A percentile compares a stretch with the other conserved stretches of the same genome.
Conservation (phyloP, 805 yeast genomes). For the Yamadazyma tumulicola region DNA sequence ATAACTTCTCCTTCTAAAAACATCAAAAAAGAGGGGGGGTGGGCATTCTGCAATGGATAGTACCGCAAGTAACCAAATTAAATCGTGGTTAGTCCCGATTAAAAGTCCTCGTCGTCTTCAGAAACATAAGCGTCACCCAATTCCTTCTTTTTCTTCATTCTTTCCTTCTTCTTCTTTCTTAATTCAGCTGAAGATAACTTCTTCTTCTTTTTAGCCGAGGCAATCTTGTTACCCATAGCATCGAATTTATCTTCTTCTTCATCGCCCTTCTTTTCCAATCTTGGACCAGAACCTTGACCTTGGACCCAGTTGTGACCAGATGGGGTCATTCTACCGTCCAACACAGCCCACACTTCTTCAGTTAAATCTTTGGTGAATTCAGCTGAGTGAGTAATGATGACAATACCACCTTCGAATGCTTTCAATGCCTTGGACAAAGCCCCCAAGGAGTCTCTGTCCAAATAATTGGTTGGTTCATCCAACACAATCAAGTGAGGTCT, state of each 20-base stretch:
- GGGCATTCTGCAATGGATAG: too few relatives aligned
- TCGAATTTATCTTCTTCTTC: conserved; percentile 98
- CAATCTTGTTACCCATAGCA: conserved; percentile 99
- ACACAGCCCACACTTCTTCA: conserved; percentile 99
- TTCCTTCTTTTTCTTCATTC: conserved; percentile 99
- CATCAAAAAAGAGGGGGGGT: too few relatives aligned
- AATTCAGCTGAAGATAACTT: conserved; percentile 98
- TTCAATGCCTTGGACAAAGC: conserved; percentile 99
- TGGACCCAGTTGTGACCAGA: conserved; percentile 99
- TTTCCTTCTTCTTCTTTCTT: conserved; percentile 99
- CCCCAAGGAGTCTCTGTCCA: conserved; percentile 99
- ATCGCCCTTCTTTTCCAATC: conserved; percentile 94
- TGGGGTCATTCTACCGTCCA: conserved; percentile 98
- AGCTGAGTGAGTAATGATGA: conserved; percentile 99
- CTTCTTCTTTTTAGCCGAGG: conserved; percentile 91
- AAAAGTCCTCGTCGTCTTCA: conserved; percentile 78
- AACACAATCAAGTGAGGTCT: conserved; percentile 99
- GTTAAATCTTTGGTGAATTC: conserved; percentile 99
- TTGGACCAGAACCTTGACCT: conserved; percentile 99
- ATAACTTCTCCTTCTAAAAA: too few relatives aligned
- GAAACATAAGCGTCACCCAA: conserved; percentile 99
- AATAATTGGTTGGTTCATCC: conserved; percentile 99
- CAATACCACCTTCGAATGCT: conserved; percentile 99
- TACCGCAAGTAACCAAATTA: too few relatives aligned
- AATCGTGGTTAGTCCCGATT: too few relatives aligned